Percentiles rank a stretch among this genome's conserved stretches.
Evolutionary conservation across 75 land plant species (phyloP).

Genomic region (Picea glauca): DNA sequence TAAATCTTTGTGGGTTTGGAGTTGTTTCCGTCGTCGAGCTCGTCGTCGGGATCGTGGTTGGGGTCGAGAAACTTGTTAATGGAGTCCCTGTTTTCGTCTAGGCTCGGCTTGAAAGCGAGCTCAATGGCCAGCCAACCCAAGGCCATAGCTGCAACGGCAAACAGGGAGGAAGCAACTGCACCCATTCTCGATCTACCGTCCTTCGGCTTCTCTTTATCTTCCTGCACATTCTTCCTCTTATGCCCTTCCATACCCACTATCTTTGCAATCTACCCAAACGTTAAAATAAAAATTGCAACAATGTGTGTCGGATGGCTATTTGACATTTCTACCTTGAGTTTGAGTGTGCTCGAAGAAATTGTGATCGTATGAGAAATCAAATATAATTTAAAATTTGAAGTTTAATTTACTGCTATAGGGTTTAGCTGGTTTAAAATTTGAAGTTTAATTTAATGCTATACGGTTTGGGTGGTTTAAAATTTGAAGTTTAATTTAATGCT

Average conservation of each 20-base stretch:
- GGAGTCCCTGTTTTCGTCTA: conserved; percentile 56
- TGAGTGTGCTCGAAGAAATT: too few species aligned
- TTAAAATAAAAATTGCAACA: too few species aligned
- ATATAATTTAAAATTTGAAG: too few species aligned
- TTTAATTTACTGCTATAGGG: too few species aligned
- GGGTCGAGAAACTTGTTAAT: conserved; percentile 64
- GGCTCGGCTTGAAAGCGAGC: conserved; percentile 75
- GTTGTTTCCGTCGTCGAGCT: conserved; percentile 21
- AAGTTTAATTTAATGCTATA: too few species aligned
- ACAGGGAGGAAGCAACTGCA: conserved; percentile 37
- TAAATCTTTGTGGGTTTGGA: background rate
- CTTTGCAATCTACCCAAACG: too few species aligned
- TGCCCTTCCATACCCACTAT: background rate
- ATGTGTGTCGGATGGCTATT: too few species aligned
- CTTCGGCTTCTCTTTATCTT: background rate
- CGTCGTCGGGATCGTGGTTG: conserved; percentile 76
- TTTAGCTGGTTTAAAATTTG: too few species aligned
- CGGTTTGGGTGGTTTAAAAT: too few species aligned
- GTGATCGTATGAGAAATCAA: too few species aligned
- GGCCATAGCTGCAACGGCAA: conserved; percentile 51
- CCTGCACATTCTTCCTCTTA: background rate
- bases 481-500: too few species aligned
- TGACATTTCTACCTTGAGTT: too few species aligned
- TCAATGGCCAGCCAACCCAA: conserved; percentile 75
- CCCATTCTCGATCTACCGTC: conserved; percentile 30